Percentiles rank a stretch among this genome's conserved stretches.
phyloP scores from a whole-genome alignment of 306 rosid genomes.

The Hippophae gyantsensis region DNA sequence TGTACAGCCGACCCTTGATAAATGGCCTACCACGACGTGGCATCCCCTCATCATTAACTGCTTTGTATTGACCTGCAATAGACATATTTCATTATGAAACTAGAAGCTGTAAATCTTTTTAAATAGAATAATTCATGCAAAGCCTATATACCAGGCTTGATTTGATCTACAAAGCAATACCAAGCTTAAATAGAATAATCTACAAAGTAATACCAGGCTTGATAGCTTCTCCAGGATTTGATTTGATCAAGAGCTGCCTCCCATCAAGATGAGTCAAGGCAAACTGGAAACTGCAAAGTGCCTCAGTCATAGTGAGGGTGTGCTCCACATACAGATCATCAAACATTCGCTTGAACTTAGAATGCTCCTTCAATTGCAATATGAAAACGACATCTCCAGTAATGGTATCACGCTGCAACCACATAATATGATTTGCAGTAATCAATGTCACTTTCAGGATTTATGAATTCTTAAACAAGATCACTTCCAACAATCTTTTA shows the following conservation, averaged over 20 bases:
- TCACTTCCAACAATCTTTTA: background rate
- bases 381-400: constrained; percentile 64
- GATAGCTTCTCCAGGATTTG: constrained; percentile 71
- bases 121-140: too few species aligned
- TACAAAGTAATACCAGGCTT: constrained; percentile 53
- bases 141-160: too few species aligned
- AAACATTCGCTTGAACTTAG: constrained; percentile 42
- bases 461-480: background rate
- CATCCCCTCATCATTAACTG: constrained; percentile 73
- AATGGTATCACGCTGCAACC: constrained; percentile 56
- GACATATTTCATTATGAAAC: background rate
- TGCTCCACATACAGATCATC: constrained; percentile 58
- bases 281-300: constrained; percentile 76
- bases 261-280: constrained; percentile 67
- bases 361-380: constrained; percentile 63
- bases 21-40: constrained; percentile 53
- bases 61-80: constrained; percentile 46
- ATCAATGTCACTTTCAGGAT: background rate
- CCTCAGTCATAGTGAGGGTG: constrained; percentile 50
- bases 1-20: constrained; percentile 54
- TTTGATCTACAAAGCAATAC: too few species aligned
- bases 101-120: background rate
- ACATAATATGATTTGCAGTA: background rate
- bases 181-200: constrained; percentile 1
- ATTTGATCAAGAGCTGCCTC: constrained; percentile 68